Conservation (phyloP, 306 rosid species). For the Cicer judaicum region DNA sequence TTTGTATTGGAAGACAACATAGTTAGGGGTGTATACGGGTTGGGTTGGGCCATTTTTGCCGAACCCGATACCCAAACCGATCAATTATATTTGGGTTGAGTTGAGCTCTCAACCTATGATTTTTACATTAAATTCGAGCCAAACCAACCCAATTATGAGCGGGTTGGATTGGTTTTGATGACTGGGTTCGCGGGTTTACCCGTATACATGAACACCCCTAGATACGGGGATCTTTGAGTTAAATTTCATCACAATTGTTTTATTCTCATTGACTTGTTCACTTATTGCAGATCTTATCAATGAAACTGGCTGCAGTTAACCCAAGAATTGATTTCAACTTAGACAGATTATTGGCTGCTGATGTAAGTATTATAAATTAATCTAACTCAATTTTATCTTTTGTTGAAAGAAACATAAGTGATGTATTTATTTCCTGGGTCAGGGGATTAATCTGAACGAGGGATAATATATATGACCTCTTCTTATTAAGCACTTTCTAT, state of each 20-base stretch:
- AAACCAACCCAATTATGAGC: too few species aligned
- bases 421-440: not conserved
- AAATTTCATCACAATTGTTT: slow-evolving; percentile 40
- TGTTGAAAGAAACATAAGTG: not conserved
- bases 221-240: slow-evolving; percentile 21
- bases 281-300: slow-evolving; percentile 80
- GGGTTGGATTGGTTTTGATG: too few species aligned
- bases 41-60: too few species aligned
- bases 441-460: slow-evolving; percentile 36
- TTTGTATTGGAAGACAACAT: not conserved
- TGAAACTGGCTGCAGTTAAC: slow-evolving; percentile 90
- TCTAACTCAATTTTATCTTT: not conserved
- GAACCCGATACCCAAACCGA: too few species aligned
- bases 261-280: slow-evolving; percentile 38
- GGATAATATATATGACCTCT: slow-evolving; percentile 12
- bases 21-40: too few species aligned
- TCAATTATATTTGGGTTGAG: too few species aligned
- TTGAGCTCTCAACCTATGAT: too few species aligned
- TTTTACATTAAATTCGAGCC: too few species aligned
- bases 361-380: slow-evolving; percentile 59
- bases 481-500: slow-evolving; percentile 14
- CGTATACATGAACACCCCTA: too few species aligned
- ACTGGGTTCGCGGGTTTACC: too few species aligned
- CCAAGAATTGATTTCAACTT: slow-evolving; percentile 86
- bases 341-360: slow-evolving; percentile 72